Conservation (phyloP, 2,329 filamentous ascomycete species). For the Botryotinia convoluta region DNA sequence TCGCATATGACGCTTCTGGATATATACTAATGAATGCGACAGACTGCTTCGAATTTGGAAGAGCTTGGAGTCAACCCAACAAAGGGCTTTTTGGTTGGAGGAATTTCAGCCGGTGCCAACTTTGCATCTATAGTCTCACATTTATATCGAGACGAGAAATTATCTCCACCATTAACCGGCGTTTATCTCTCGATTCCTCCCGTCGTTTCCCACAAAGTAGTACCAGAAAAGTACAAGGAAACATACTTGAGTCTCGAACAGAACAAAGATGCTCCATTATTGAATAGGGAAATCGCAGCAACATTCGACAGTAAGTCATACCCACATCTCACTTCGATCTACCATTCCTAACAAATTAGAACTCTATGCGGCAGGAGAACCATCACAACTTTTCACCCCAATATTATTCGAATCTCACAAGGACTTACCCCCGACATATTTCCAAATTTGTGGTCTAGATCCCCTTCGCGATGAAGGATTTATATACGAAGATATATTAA, state of each 20-base stretch:
- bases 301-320: slow-evolving; percentile 32
- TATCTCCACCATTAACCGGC: slow-evolving; percentile 47
- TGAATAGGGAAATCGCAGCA: slow-evolving; percentile 35
- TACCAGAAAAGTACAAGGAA: slow-evolving; percentile 41
- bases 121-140: slow-evolving; percentile 42
- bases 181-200: slow-evolving; percentile 45
- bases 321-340: no score
- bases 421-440: slow-evolving; percentile 46
- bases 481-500: slow-evolving; percentile 50
- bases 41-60: slow-evolving; percentile 21
- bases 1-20: neutral
- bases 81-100: slow-evolving; percentile 49
- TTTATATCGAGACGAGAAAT: slow-evolving; percentile 42
- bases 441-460: slow-evolving; percentile 52
- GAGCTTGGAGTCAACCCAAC: slow-evolving; percentile 41
- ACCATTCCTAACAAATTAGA: neutral
- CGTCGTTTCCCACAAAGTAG: neutral
- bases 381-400: slow-evolving; percentile 37
- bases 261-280: slow-evolving; percentile 41
- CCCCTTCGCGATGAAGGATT: slow-evolving; percentile 51
- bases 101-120: slow-evolving; percentile 47
- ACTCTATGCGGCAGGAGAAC: neutral
- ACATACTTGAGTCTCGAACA: slow-evolving; percentile 44
- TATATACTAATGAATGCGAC: neutral
- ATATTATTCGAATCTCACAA: slow-evolving; percentile 39